Conservation (phyloP, 2,329 filamentous ascomycete genomes). For the Pseudogymnoascus sp. region DNA sequence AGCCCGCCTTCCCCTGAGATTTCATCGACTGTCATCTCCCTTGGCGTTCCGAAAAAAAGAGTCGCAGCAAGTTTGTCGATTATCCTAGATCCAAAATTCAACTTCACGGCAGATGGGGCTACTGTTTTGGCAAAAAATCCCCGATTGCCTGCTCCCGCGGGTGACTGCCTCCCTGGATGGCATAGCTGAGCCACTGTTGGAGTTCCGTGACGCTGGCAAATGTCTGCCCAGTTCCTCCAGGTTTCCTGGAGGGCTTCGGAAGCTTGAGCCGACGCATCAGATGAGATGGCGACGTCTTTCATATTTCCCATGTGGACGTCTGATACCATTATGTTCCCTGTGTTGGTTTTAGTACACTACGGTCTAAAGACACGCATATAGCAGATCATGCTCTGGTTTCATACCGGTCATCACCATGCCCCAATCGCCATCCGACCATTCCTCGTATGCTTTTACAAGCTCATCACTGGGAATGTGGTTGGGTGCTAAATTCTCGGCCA, state of each 20-base stretch:
- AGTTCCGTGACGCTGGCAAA: constrained; percentile 29
- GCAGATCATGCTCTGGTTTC: not conserved
- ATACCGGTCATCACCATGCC: constrained; percentile 43
- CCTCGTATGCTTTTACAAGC: constrained; percentile 39
- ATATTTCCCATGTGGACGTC: not conserved
- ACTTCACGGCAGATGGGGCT: constrained; percentile 37
- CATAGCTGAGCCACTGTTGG: constrained; percentile 39
- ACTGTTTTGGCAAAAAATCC: constrained; percentile 34
- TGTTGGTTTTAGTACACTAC: not conserved
- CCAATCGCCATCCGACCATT: constrained; percentile 49
- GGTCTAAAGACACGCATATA: not conserved
- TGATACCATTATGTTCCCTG: constrained; percentile 2
- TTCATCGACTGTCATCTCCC: constrained; percentile 47
- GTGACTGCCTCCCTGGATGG: constrained; percentile 41
- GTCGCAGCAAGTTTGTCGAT: constrained; percentile 27
- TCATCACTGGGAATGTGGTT: constrained; percentile 36
- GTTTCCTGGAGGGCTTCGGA: constrained; percentile 21
- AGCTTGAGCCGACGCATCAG: constrained; percentile 16
- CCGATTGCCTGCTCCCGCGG: constrained; percentile 32
- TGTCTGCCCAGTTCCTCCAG: constrained; percentile 34
- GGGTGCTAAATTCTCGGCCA: constrained; percentile 40
- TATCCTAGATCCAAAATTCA: constrained; percentile 35
- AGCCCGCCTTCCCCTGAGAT: constrained; percentile 39
- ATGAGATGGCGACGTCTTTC: not conserved
- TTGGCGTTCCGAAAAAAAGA: constrained; percentile 45